phyloP scores from a whole-genome alignment of 1,284 basidiomycete species.

The Crucibulum parvulum region DNA sequence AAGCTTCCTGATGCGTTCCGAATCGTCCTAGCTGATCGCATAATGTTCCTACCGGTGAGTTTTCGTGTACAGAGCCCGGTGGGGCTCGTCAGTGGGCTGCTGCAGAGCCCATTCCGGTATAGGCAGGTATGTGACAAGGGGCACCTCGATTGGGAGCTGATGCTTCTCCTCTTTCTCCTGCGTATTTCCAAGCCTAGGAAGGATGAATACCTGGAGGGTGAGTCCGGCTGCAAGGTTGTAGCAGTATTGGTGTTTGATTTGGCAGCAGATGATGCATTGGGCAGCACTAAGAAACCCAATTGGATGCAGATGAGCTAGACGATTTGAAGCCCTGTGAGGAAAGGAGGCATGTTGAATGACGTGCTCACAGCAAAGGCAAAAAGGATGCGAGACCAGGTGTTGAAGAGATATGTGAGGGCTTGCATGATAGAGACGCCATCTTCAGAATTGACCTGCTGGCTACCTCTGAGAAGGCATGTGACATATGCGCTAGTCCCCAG shows the following conservation, averaged over 20 bases:
- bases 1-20: too few species aligned
- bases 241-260: background rate
- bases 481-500: too few species aligned
- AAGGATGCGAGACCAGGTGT: slow-evolving; percentile 12
- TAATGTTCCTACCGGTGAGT: too few species aligned
- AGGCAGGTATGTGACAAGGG: background rate
- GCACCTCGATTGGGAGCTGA: background rate
- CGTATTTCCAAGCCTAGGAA: background rate
- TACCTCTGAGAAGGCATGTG: too few species aligned
- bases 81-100: background rate
- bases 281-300: background rate
- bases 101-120: slow-evolving; percentile 2
- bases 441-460: slow-evolving; percentile 4
- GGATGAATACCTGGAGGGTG: background rate
- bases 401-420: slow-evolving; percentile 8
- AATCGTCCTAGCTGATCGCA: too few species aligned
- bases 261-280: background rate
- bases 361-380: slow-evolving; percentile 3
- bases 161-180: background rate
- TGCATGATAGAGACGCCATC: background rate
- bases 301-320: too few species aligned
- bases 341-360: background rate
- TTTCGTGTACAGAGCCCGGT: too few species aligned
- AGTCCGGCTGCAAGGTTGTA: background rate
- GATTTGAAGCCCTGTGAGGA: background rate